These are phyloP conservation scores for Rhytidiadelphus loreus DNA, from an alignment of 225 moss, liverwort and hornwort species.

Conservation along the genomic window DNA sequence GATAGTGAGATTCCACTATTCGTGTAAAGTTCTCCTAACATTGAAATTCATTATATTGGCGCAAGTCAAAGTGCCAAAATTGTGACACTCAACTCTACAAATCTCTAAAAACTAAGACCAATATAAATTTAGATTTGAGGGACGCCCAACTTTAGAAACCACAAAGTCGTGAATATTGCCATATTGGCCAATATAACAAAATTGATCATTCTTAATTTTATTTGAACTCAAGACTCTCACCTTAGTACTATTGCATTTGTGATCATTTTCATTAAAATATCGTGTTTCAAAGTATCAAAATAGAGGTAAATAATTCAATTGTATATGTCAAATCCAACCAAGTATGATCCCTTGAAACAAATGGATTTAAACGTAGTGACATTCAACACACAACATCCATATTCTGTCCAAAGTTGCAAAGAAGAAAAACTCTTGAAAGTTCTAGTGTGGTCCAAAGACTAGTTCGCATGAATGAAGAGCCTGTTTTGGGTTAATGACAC, in stretches of 20 bases:
- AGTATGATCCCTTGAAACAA: not conserved
- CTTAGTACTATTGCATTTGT: not conserved
- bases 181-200: not conserved
- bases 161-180: not conserved
- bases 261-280: not conserved
- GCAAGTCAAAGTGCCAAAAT: not conserved
- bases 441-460: too few species aligned
- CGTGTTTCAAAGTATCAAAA: too few species aligned
- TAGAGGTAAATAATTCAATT: too few species aligned
- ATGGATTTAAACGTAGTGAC: not conserved
- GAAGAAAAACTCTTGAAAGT: too few species aligned
- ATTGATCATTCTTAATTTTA: not conserved
- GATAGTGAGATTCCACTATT: not conserved
- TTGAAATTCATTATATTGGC: not conserved
- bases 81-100: accelerated
- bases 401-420: not conserved
- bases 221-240: not conserved
- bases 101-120: accelerated
- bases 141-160: accelerated
- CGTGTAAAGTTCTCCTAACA: accelerated
- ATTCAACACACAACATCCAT: not conserved
- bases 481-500: too few species aligned
- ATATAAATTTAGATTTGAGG: not conserved
- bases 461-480: too few species aligned
- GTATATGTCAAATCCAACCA: not conserved